Percentiles rank a stretch among this genome's conserved stretches.
Conservation (phyloP, 2,329 filamentous ascomycete genomes). For the Aspergillus sp. region DNA sequence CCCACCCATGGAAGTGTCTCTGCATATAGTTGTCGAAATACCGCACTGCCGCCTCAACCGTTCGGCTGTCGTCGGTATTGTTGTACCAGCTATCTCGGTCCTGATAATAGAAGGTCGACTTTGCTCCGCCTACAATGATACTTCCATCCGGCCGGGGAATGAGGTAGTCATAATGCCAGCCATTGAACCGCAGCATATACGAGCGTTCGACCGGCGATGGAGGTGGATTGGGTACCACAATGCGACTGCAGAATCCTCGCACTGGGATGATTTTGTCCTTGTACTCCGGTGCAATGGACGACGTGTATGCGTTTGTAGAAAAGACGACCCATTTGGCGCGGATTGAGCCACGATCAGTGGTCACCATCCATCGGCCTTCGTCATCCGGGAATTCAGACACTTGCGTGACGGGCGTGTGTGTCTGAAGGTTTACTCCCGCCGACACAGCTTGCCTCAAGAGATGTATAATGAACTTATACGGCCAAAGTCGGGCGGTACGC, state of each 20-base stretch:
- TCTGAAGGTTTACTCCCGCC: conserved; percentile 55
- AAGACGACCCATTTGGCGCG: conserved; percentile 66
- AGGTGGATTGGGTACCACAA: conserved; percentile 28
- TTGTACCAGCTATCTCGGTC: conserved; percentile 48
- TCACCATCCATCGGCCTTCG: conserved; percentile 57
- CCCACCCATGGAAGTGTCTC: conserved; percentile 39
- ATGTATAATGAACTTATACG: conserved; percentile 79
- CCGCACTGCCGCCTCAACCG: conserved; percentile 49
- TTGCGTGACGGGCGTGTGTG: conserved; percentile 49
- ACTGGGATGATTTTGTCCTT: conserved; percentile 74
- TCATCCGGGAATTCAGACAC: conserved; percentile 28
- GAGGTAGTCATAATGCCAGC: conserved; percentile 66
- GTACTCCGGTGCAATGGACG: conserved; percentile 69
- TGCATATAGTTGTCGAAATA: conserved; percentile 45
- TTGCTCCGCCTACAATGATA: conserved; percentile 65
- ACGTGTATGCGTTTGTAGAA: conserved; percentile 83
- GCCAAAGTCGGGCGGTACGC: conserved; percentile 46
- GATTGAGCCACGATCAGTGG: conserved; percentile 70
- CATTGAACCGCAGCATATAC: conserved; percentile 62
- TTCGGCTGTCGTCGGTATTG: conserved; percentile 49
- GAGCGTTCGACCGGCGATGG: conserved; percentile 42
- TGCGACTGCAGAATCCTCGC: conserved; percentile 55
- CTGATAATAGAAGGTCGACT: conserved; percentile 43
- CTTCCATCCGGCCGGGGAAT: conserved; percentile 57
- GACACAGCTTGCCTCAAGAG: conserved; percentile 63